Percentiles rank a stretch among this genome's conserved stretches.
phyloP scores from a whole-genome alignment of 352 stramenopile genomes.

The Globisporangium yorkense region DNA sequence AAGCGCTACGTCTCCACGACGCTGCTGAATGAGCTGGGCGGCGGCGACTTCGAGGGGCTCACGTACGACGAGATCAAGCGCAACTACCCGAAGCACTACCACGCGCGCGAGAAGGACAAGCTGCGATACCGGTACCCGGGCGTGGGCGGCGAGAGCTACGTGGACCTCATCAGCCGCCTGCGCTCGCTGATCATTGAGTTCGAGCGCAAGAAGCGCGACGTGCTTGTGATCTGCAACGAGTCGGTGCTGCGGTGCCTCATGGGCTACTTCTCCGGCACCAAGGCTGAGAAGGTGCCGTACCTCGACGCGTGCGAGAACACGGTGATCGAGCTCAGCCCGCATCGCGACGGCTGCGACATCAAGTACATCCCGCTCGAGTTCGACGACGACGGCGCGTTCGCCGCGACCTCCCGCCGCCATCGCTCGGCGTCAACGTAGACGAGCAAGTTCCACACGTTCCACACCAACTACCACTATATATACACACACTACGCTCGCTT shows the following conservation, averaged over 20 bases:
- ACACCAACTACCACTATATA: not conserved
- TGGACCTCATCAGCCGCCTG: slow-evolving; percentile 91
- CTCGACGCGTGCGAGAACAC: slow-evolving; percentile 64
- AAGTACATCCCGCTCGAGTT: slow-evolving; percentile 76
- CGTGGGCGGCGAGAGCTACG: slow-evolving; percentile 90
- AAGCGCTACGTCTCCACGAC: slow-evolving; percentile 85
- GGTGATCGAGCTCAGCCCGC: slow-evolving; percentile 73
- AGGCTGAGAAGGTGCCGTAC: slow-evolving; percentile 66
- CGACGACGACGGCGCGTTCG: slow-evolving; percentile 16
- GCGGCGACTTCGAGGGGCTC: slow-evolving; percentile 87
- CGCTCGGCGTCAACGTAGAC: slow-evolving; percentile 1
- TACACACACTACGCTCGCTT: not conserved
- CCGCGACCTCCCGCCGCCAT: not conserved
- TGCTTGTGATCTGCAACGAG: slow-evolving; percentile 81
- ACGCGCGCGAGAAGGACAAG: slow-evolving; percentile 85
- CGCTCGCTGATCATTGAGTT: slow-evolving; percentile 92
- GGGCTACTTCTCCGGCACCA: slow-evolving; percentile 75
- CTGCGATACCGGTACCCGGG: slow-evolving; percentile 88
- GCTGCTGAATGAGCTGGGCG: slow-evolving; percentile 89
- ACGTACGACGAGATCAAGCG: slow-evolving; percentile 80
- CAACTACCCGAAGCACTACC: slow-evolving; percentile 86
- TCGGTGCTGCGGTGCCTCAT: slow-evolving; percentile 74
- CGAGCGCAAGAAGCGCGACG: slow-evolving; percentile 85
- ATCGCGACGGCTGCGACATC: slow-evolving; percentile 81
- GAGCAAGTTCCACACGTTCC: not conserved